Conservation (phyloP, 2,329 filamentous ascomycete species). For the Epichloe aotearoae region DNA sequence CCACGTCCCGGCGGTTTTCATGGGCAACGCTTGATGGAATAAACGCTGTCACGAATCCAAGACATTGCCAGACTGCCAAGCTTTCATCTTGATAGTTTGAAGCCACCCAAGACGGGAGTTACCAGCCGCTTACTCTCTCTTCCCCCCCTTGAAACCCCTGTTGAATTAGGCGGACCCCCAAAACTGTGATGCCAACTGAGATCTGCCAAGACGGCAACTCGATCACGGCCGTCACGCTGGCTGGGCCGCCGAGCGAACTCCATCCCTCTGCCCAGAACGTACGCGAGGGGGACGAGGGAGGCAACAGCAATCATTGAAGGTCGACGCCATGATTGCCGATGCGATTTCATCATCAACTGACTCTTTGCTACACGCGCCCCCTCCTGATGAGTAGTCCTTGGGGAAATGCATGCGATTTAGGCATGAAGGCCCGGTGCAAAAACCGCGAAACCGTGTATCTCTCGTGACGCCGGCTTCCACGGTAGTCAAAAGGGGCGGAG, state of each 20-base stretch:
- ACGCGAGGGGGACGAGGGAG: background rate
- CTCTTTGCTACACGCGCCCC: background rate
- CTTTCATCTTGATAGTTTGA: background rate
- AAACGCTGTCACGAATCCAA: background rate
- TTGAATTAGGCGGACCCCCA: background rate
- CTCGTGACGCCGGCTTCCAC: background rate
- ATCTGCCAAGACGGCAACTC: slow-evolving; percentile 4
- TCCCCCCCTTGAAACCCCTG: background rate
- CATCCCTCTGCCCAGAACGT: background rate
- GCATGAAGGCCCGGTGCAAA: no score
- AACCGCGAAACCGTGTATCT: no score
- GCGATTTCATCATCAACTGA: background rate
- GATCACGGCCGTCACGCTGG: background rate
- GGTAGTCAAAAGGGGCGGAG: background rate
- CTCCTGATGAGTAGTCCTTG: background rate
- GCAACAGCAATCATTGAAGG: background rate
- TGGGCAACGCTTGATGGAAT: background rate
- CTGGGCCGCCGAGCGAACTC: no score
- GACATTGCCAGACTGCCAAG: slow-evolving; percentile 4
- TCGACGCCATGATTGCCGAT: background rate
- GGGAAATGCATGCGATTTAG: no score
- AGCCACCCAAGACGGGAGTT: background rate
- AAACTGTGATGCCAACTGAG: background rate
- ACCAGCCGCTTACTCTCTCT: no score
- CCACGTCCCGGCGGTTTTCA: background rate